phyloP scores from a whole-genome alignment of 1,284 basidiomycete species.

The Ustilago trichophora region DNA sequence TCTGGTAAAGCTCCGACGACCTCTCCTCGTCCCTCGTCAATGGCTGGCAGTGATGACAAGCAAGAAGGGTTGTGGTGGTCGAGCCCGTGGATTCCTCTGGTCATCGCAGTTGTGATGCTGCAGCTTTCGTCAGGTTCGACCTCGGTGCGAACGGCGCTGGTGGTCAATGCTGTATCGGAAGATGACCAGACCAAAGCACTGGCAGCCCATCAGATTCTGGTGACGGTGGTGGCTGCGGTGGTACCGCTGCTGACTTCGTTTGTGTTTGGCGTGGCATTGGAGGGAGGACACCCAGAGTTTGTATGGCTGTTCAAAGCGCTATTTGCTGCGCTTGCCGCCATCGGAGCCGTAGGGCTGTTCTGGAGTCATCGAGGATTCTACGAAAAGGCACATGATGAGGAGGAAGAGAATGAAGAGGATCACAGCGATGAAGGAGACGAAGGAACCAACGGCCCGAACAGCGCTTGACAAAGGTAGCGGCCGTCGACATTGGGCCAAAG shows the following conservation, averaged over 20 bases:
- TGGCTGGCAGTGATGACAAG: not conserved
- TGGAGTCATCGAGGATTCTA: slow-evolving; percentile 45
- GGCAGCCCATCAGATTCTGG: slow-evolving; percentile 56
- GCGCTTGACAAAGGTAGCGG: too few relatives aligned
- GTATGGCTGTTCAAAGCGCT: slow-evolving; percentile 55
- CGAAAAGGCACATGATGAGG: slow-evolving; percentile 42
- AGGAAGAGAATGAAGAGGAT: slow-evolving; percentile 11
- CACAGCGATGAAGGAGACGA: slow-evolving; percentile 3
- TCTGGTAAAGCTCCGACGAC: slow-evolving; percentile 24
- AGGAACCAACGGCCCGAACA: not conserved
- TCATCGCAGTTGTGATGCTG: slow-evolving; percentile 43
- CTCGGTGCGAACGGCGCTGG: slow-evolving; percentile 51
- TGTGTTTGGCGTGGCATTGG: slow-evolving; percentile 51
- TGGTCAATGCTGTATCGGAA: slow-evolving; percentile 53
- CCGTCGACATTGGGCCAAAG: too few relatives aligned
- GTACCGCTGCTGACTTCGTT: slow-evolving; percentile 51
- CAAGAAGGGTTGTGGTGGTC: slow-evolving; percentile 21
- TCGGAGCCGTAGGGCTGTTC: slow-evolving; percentile 41
- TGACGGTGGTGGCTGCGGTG: slow-evolving; percentile 51
- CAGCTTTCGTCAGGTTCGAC: slow-evolving; percentile 53
- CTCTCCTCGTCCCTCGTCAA: not conserved
- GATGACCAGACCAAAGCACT: slow-evolving; percentile 53
- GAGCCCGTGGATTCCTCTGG: slow-evolving; percentile 47
- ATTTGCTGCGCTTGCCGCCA: slow-evolving; percentile 34
- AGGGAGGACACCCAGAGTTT: slow-evolving; percentile 43